Evolutionary conservation across 108 stramenopile species (phyloP), one percentile per base, ranked within the genome.

Genomic region (Hondaea fermentalgiana): DNA sequence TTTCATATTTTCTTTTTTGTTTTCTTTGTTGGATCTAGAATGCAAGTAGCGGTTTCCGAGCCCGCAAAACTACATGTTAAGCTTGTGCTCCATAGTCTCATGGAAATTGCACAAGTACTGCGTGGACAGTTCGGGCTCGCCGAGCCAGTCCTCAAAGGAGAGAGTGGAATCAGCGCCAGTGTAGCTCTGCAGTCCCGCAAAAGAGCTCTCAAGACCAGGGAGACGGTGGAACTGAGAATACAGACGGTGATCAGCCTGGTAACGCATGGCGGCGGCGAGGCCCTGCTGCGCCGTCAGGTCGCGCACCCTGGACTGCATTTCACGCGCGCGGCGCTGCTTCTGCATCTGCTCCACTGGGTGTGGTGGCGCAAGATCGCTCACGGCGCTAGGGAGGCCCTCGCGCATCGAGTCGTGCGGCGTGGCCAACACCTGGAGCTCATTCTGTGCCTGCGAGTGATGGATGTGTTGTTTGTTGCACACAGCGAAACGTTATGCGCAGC

Each of bases 281-380:
- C 76, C 76, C 49, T 83, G 51, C 76, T 83, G 76, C 10, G 76
- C 76, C 23, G 76, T 83, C 49, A 83, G 51, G 51, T 83, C 76
- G 4, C 51, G 45, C 76, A 83, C 51, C 5, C 76, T 47, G 0
- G 76, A 47, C 76, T 83, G 49, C 76, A 83, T 83, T 28, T 83
- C 76, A 10, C 76, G 45, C 51, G 45, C 6, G 6, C 76, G 76
- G 25, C 76, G 45, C 49, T 83, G 43, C 49, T 53, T 47, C 76
- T 83, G 76, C 76, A 83, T 83, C 76, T 83, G 45, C 76, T 83
- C 76, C 76, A 83, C 76, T 16, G 76, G 76, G n/a, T 83, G 76
- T 25, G 76, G 49, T 53, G 76, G 76, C 25, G 76, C 76, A 16
- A 83, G 45, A 16, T 83, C 76, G 76, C 76, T 83, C 51, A 83